phyloP scores from a whole-genome alignment of 2,329 filamentous ascomycete genomes.

The Curvularia eragrostidis region DNA sequence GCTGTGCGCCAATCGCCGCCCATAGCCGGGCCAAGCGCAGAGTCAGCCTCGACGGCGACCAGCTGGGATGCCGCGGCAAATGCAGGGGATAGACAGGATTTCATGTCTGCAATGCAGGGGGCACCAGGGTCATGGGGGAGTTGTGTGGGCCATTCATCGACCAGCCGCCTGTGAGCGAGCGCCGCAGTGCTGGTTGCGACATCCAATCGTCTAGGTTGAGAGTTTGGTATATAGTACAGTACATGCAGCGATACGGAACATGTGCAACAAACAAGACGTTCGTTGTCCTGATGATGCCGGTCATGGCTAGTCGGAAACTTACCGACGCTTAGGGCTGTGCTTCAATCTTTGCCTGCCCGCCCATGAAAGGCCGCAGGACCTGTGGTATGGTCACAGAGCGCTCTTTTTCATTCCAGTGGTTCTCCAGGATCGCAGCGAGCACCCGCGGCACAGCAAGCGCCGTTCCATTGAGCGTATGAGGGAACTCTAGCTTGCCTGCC shows the following conservation, averaged over 20 bases:
- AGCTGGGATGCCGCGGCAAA: constrained; percentile 24
- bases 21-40: constrained; percentile 38
- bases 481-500: constrained; percentile 68
- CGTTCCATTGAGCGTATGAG: constrained; percentile 92
- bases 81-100: constrained; percentile 27
- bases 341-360: constrained; percentile 51
- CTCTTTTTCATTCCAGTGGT: constrained; percentile 79
- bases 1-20: constrained; percentile 39
- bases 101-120: constrained; percentile 19
- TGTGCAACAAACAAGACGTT: not conserved
- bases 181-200: not conserved
- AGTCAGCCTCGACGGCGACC: constrained; percentile 37
- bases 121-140: constrained; percentile 8
- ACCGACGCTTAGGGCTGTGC: constrained; percentile 24
- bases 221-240: constrained; percentile 8
- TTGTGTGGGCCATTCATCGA: constrained; percentile 5
- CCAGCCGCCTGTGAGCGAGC: constrained; percentile 3
- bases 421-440: constrained; percentile 86
- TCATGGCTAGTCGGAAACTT: constrained; percentile 3
- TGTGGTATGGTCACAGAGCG: constrained; percentile 76
- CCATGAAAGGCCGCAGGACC: constrained; percentile 85
- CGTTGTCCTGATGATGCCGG: not conserved
- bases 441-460: constrained; percentile 90
- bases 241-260: constrained; percentile 8
- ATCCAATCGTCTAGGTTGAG: constrained; percentile 12